A percentile compares a stretch with the other conserved stretches of the same genome.
Evolutionary conservation across 2,329 filamentous ascomycete genomes (phyloP).

Genomic region (Fusarium falciforme): DNA sequence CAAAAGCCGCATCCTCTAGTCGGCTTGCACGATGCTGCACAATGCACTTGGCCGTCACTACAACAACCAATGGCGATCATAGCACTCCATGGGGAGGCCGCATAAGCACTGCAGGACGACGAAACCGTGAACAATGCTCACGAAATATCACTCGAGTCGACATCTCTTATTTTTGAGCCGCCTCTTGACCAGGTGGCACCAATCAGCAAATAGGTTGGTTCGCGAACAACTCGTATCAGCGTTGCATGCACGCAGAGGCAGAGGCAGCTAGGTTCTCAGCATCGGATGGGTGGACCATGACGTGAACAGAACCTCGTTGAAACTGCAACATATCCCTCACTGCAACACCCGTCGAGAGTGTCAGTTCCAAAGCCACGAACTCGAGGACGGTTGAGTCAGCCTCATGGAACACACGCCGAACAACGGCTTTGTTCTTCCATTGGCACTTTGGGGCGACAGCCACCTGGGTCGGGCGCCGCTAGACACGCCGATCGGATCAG

Average conservation of each 20-base stretch:
- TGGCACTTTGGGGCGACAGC: not conserved
- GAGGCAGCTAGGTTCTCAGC: not conserved
- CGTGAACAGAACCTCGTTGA: not conserved
- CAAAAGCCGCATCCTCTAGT: not conserved
- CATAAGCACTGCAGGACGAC: not conserved
- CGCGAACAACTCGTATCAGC: constrained; percentile 15
- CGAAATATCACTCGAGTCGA: not conserved
- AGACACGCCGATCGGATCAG: constrained; percentile 22
- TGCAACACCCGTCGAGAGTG: not conserved
- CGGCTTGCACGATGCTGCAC: constrained; percentile 5
- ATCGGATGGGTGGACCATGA: not conserved
- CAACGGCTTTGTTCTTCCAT: not conserved
- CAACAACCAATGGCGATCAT: not conserved
- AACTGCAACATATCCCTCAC: not conserved
- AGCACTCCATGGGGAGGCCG: constrained; percentile 4
- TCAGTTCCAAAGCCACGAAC: constrained; percentile 20
- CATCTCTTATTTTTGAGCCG: not conserved
- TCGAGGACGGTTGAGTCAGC: constrained; percentile 20
- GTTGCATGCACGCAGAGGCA: constrained; percentile 1
- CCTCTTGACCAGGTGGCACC: not conserved
- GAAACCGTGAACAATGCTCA: constrained; percentile 2
- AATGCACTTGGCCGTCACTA: constrained; percentile 5
- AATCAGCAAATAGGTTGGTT: not conserved
- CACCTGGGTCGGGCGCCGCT: constrained; percentile 7
- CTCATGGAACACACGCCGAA: not conserved